These are phyloP conservation scores for Zangia roseola DNA, from an alignment of 768 basidiomycete genomes.

Conservation along the genomic window DNA sequence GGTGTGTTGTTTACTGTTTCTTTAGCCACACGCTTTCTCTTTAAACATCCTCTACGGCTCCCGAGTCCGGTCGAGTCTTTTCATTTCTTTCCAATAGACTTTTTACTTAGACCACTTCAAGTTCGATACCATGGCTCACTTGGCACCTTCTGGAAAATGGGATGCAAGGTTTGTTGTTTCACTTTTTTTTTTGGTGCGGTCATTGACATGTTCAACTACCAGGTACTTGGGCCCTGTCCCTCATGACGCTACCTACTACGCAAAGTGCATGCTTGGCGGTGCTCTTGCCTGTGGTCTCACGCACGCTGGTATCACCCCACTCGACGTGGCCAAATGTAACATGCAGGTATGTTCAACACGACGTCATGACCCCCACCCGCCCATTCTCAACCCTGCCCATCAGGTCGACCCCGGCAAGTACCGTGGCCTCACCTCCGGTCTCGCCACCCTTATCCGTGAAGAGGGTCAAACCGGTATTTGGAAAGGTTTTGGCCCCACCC, in stretches of 20 bases:
- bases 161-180: slow-evolving; percentile 55
- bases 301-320: slow-evolving; percentile 83
- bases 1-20: not conserved
- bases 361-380: too few relatives aligned
- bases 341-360: slow-evolving; percentile 63
- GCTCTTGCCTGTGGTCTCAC: slow-evolving; percentile 84
- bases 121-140: slow-evolving; percentile 47
- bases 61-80: slow-evolving; percentile 13
- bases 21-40: slow-evolving; percentile 4
- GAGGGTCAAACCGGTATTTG: slow-evolving; percentile 86
- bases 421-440: slow-evolving; percentile 58
- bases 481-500: slow-evolving; percentile 93
- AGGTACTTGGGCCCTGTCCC: slow-evolving; percentile 72
- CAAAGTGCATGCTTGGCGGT: slow-evolving; percentile 89
- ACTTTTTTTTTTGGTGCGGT: not conserved
- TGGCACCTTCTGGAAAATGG: slow-evolving; percentile 60
- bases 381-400: not conserved
- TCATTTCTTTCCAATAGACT: slow-evolving; percentile 16
- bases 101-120: slow-evolving; percentile 30
- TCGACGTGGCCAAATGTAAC: slow-evolving; percentile 89
- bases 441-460: slow-evolving; percentile 69
- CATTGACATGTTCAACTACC: not conserved
- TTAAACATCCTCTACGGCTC: slow-evolving; percentile 20
- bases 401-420: slow-evolving; percentile 79
- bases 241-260: slow-evolving; percentile 73